Evolutionary conservation across 495 filamentous ascomycete genomes (phyloP).

Genomic region (Bacidia gigantensis): DNA sequence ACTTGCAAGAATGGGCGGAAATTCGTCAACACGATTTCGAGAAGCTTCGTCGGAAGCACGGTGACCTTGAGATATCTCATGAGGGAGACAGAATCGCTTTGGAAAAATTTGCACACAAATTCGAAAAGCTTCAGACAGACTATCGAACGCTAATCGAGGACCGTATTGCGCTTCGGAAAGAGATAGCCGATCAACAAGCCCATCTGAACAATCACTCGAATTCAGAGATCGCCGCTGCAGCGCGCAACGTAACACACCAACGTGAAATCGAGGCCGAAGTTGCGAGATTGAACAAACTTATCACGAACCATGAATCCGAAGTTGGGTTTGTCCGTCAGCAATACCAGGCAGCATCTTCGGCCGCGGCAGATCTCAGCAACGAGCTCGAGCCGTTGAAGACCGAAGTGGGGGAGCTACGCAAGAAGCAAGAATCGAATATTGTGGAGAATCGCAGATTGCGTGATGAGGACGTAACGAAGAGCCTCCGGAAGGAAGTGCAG

Average conservation of each 20-base stretch:
- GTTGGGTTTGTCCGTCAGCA: constrained; percentile 45
- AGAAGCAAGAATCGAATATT: constrained; percentile 17
- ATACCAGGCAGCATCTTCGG: constrained; percentile 50
- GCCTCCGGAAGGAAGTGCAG: constrained; percentile 24
- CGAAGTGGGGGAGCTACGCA: constrained; percentile 24
- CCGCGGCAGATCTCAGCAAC: constrained; percentile 32
- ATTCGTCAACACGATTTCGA: constrained; percentile 15
- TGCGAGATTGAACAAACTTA: constrained; percentile 30
- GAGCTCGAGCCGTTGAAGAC: constrained; percentile 37
- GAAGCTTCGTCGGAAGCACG: constrained; percentile 21
- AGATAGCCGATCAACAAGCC: constrained; percentile 35
- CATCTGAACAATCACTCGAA: constrained; percentile 33
- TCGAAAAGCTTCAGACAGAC: constrained; percentile 32
- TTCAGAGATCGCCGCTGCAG: constrained; percentile 37
- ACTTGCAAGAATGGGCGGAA: constrained; percentile 1
- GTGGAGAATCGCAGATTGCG: constrained; percentile 27
- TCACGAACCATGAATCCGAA: constrained; percentile 26
- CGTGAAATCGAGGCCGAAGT: constrained; percentile 31
- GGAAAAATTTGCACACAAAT: constrained; percentile 20
- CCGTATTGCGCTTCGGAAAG: constrained; percentile 31
- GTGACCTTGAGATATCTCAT: constrained; percentile 3
- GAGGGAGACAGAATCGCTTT: constrained; percentile 2
- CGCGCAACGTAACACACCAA: constrained; percentile 30
- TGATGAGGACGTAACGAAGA: constrained; percentile 18
- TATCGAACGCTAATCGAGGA: constrained; percentile 35